Conservation (phyloP, 805 yeast genomes). For the Cyberlindnera galapagoensis region DNA sequence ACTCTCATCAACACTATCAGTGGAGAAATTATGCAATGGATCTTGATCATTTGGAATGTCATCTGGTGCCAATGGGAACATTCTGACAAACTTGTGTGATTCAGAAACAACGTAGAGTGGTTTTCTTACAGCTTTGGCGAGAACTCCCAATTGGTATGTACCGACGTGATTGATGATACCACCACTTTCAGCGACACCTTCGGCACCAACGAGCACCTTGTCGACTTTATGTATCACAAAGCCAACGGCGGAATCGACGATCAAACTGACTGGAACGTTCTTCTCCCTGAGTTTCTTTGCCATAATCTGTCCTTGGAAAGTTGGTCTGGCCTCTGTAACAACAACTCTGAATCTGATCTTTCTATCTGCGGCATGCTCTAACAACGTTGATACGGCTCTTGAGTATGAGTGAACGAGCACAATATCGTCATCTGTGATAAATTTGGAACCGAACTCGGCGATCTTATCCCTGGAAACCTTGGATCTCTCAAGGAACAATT, state of each 20-base stretch:
- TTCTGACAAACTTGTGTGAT: constrained; percentile 90
- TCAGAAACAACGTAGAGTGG: constrained; percentile 95
- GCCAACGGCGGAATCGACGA: constrained; percentile 92
- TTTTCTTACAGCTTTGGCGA: constrained; percentile 84
- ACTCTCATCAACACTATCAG: constrained; percentile 27
- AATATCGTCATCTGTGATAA: constrained; percentile 88
- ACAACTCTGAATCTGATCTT: constrained; percentile 81
- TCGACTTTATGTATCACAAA: constrained; percentile 86
- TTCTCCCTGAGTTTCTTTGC: constrained; percentile 57
- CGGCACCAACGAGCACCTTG: constrained; percentile 95
- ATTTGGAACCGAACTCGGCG: constrained; percentile 82
- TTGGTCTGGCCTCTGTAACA: constrained; percentile 90
- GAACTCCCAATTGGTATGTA: constrained; percentile 87
- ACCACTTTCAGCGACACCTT: constrained; percentile 98
- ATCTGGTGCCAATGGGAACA: constrained; percentile 90
- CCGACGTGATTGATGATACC: constrained; percentile 96
- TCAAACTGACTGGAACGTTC: constrained; percentile 81
- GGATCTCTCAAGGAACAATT: constrained; percentile 84
- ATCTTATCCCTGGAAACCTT: constrained; percentile 82
- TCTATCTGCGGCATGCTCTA: constrained; percentile 70
- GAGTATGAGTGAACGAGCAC: constrained; percentile 87
- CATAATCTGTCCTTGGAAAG: constrained; percentile 67
- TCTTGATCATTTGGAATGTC: constrained; percentile 66
- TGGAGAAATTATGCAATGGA: constrained; percentile 37
- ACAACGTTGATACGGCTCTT: constrained; percentile 77